Evolutionary conservation across 2,329 filamentous ascomycete genomes (phyloP), one percentile per base, ranked within the genome.

Genomic region (Penicillium sp.): DNA sequence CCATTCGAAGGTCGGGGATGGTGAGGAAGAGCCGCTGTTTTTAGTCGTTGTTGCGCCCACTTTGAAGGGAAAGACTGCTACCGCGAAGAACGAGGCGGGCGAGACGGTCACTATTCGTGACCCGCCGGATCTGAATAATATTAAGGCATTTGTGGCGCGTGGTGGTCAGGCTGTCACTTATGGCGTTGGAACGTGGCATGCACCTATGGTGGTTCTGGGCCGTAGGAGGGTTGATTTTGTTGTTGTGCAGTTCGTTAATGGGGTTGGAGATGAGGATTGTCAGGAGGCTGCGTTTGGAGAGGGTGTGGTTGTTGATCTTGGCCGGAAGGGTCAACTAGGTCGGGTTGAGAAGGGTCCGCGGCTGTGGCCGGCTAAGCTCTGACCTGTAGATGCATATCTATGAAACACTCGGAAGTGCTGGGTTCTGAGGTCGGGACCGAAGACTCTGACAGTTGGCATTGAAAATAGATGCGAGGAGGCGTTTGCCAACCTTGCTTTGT

Each of bases 181-280:
- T 72, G 91, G 84, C 1, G 86, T 89, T 1, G 94, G 91, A 6
- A 97, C 91, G 51, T 99, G 87, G 93, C 94, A 99, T 78, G 91
- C 93, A 58, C 94, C 94, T 0, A 97, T 99, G 93, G 89, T 91
- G 15, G 91, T 90, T 16, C 74, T 97, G 46, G 92, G 92, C 1
- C 72, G 75, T 42, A 75, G 78, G 51, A 80, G 86, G 21, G 79
- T 97, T 46, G 90, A 94, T 69, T 97, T 97, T 72, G 83, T 96
- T 6, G 93, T 97, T 2, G 83, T 89, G 62, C 93, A 97, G 77
- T 94, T 89, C 76, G 86, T 86, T 34, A 97, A 95, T 72, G 91
- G 89, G 2, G 87, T 94, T 13, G 83, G 76, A 0, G 76, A 81
- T 1, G 93, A 97, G 75, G 94, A 99, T 74, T 96, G 91, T 66